Base-by-base conservation (phyloP, 768 basidiomycete species). In the Mrakia gelida region DNA sequence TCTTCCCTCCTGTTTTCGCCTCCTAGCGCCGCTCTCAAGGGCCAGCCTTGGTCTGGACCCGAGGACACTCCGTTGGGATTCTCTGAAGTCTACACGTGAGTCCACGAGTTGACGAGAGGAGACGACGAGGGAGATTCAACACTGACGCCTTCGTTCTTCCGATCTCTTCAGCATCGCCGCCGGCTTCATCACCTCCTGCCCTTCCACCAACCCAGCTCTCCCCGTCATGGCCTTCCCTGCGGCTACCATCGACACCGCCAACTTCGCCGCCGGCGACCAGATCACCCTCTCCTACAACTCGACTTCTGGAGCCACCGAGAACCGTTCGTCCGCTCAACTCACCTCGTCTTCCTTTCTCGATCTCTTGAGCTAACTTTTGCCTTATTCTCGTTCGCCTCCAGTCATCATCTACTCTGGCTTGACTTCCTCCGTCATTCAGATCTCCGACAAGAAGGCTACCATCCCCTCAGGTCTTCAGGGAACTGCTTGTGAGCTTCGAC, bases 21-120 rank as follows among this genome's bases (percentile, higher is more conserved):
- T 18, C 45, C 15, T 45, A 65, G 63, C 2, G 86, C 88, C 26
- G 87, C 89, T 59, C 83, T 85, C 79, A 85, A 45, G 45, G 45
- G 45, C 32, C 85, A 87, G 59, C 86, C 88, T 0, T 91, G 90
- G 90, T 88, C 87, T 71, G 86, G 87, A 4, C 85, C 89, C 10
- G 89, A 90, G 81, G 89, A 91, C 82, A 89, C 83, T 79, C 83
- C 81, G 73, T 82, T 86, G 34, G 83, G 77, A 81, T 85, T 87
- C 82, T 80, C 75, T 81, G 85, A 87, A 77, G 87, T 87, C 65
- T 88, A 84, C 85, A 87, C 87, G 45, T 45, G 45, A 45, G 45
- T 45, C 45, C 11, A 11, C 9, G 1, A 45, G 11, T 38, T 38
- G 11, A 10, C 45, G 45, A 45, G 15, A 10, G 6, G 41, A 43